Base-by-base conservation (phyloP, 345 rosid genomes). In the Pelargonium nanum region DNA sequence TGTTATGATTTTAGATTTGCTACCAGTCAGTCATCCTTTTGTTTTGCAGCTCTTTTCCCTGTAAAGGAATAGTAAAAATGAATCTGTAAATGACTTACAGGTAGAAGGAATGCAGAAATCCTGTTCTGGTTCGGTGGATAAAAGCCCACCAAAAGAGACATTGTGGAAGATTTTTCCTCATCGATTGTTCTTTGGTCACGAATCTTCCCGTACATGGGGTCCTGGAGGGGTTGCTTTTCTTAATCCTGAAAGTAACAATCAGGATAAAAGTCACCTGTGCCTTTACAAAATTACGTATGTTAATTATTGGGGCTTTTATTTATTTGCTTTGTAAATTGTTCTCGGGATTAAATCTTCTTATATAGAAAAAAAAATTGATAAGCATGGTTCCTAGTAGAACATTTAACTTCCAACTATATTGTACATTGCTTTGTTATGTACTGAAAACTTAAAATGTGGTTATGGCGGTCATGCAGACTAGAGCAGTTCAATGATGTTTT, bases 401-500 rank as follows among this genome's bases (percentile, higher is more conserved):
- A 10, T 24, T 30, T 10, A 54, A 59, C 25, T 26, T 28, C 48
- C 48, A 40, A 40, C 15, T 28, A 7, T 28, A 2, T 28, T 2
- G 32, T 12, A 30, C 40, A 30, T 30, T 30, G 40, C 40, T 30
- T 30, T 30, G 40, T 5, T 3, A 30, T 30, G 10, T 12, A 30
- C 40, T 9, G 48, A 40, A 40, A 40, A 40, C 30, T 57, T 56
- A 22, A 57, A 28, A 16, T 22, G 16, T 53, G 21, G 20, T 50
- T 40, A 24, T 64, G 44, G 48, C 16, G 34, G n/a, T 66, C 21
- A 15, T 57, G 74, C 89, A 92, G 96, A 79, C 76, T 89, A 52
- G 98, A 92, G 77, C 98, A 89, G 79, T 87, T 85, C 85, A 89
- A 89, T 65, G 99, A 93, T 54, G 82, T 87, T 73, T 72, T 93